Evolutionary conservation across 73 alveolate genomes (phyloP).

Genomic region (Symbiodinium natans): DNA sequence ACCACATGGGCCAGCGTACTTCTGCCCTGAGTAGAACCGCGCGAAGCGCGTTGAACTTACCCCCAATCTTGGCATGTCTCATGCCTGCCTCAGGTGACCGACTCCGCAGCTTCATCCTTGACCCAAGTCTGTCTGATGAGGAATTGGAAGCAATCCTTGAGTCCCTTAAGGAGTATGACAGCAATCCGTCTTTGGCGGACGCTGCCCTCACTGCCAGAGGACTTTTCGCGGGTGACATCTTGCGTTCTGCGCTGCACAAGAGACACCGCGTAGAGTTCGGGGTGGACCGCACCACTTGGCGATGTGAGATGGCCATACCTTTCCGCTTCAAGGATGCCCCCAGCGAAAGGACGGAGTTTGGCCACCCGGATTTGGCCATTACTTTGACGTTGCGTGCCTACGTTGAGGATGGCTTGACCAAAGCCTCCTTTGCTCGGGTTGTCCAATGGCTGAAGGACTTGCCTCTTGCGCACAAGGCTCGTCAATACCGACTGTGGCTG

Average conservation of each 20-base stretch:
- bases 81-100: not conserved
- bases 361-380: constrained; percentile 95
- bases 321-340: constrained; percentile 95
- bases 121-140: constrained; percentile 5
- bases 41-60: too few species aligned
- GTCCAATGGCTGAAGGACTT: not conserved
- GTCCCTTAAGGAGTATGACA: not conserved
- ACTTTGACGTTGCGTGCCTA: constrained; percentile 89
- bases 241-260: constrained; percentile 56
- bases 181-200: constrained; percentile 6
- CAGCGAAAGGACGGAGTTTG: constrained; percentile 94
- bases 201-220: constrained; percentile 79
- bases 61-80: too few species aligned
- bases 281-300: constrained; percentile 40
- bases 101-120: constrained; percentile 6
- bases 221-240: constrained; percentile 40
- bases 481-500: constrained; percentile 18
- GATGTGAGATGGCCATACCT: constrained; percentile 85
- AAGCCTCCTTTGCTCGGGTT: not conserved
- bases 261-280: constrained; percentile 88
- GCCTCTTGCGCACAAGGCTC: not conserved
- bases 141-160: not conserved
- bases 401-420: constrained; percentile 83
- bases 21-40: too few species aligned
- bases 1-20: too few species aligned